These are phyloP conservation scores for Eimeria mitis DNA, from an alignment of 169 alveolate genomes.

Conservation along the genomic window DNA sequence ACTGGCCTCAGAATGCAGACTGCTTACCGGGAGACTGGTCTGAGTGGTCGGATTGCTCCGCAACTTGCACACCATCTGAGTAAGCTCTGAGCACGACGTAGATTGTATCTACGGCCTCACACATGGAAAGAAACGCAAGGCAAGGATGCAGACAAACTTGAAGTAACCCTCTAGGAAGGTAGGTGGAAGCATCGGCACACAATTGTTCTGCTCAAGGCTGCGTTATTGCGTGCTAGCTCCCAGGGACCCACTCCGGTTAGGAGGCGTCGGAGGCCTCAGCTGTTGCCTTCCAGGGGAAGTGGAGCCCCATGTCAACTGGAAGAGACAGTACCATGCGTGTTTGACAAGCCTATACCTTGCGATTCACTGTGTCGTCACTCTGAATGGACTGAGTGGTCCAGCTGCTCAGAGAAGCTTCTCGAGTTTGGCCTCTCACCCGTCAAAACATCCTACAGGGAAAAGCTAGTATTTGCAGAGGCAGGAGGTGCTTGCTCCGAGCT, in stretches of 20 bases:
- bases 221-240: conserved; percentile 8
- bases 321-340: conserved; percentile 46
- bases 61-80: conserved; percentile 53
- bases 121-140: not conserved
- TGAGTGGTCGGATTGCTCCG: conserved; percentile 73
- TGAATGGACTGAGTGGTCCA: conserved; percentile 65
- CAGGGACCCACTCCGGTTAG: conserved; percentile 33
- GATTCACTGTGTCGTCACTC: conserved; percentile 55
- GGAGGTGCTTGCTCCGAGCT: conserved; percentile 59
- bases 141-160: not conserved
- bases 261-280: conserved; percentile 63
- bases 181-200: not conserved
- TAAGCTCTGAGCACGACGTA: not conserved
- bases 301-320: conserved; percentile 58
- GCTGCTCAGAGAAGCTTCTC: conserved; percentile 65
- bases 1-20: conserved; percentile 66
- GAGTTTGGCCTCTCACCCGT: conserved; percentile 60
- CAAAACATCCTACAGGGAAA: conserved; percentile 53
- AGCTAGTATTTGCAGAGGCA: conserved; percentile 47
- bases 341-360: conserved; percentile 52
- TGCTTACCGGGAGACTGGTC: conserved; percentile 65
- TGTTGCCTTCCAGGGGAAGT: conserved; percentile 69
- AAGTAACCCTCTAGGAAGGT: not conserved
- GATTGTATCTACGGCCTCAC: not conserved
- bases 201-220: not conserved